phyloP scores from a whole-genome alignment of 768 basidiomycete species.

The Harrya chromipes region DNA sequence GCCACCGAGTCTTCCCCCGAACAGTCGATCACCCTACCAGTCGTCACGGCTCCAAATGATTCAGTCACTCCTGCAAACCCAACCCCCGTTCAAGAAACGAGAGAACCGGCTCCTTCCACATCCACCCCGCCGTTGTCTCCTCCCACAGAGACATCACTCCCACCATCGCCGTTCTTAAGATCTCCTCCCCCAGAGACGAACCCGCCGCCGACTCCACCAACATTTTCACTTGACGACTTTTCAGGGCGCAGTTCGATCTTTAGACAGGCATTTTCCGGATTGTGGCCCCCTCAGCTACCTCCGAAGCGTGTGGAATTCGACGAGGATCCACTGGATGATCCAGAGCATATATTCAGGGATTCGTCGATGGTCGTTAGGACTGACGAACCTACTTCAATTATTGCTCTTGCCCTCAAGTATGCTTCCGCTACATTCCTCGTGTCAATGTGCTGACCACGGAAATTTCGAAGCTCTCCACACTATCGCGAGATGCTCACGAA shows the following conservation, averaged over 20 bases:
- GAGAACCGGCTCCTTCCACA: conserved; percentile 7
- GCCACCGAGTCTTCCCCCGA: conserved; percentile 31
- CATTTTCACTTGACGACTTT: conserved; percentile 51
- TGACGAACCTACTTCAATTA: conserved; percentile 97
- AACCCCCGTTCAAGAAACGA: conserved; percentile 30
- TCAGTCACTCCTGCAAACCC: conserved; percentile 1
- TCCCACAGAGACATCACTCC: conserved; percentile 32
- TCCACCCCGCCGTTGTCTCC: conserved; percentile 28
- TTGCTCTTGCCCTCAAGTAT: conserved; percentile 89
- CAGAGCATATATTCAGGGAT: conserved; percentile 92
- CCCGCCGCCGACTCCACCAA: conserved; percentile 43
- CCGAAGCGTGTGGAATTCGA: conserved; percentile 55
- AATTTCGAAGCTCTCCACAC: conserved; percentile 60
- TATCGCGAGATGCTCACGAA: conserved; percentile 78
- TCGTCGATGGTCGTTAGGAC: conserved; percentile 93
- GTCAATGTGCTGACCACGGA: conserved; percentile 3
- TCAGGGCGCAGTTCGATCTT: conserved; percentile 65
- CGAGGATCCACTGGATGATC: conserved; percentile 70
- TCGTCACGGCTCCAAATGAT: conserved; percentile 11
- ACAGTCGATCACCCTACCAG: conserved; percentile 29
- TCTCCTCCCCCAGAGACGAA: conserved; percentile 37
- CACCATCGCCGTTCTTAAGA: conserved; percentile 55
- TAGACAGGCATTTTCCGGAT: conserved; percentile 57
- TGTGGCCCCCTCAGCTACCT: conserved; percentile 67
- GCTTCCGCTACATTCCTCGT: conserved; percentile 19